These are phyloP conservation scores for Drosera capensis DNA, from an alignment of 148 eudicot species.

Conservation along the genomic window DNA sequence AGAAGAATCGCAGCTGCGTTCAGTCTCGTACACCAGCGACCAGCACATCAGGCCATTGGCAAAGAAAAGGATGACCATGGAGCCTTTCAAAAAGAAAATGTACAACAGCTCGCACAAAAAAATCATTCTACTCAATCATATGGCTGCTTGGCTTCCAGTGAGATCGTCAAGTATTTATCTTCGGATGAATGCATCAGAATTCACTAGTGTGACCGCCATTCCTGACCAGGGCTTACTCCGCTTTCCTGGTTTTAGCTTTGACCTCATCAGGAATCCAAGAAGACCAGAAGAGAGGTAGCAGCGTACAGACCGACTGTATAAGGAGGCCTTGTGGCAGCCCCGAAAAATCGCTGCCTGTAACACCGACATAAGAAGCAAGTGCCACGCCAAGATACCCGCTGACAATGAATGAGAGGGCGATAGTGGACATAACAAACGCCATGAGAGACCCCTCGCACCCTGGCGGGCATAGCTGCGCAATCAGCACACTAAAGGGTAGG, in stretches of 20 bases:
- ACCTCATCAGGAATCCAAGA: slow-evolving; percentile 41
- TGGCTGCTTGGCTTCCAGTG: too few relatives aligned
- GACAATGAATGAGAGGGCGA: slow-evolving; percentile 67
- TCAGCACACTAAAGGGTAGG: slow-evolving; percentile 58
- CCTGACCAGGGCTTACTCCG: slow-evolving; percentile 13
- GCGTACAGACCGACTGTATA: slow-evolving; percentile 57
- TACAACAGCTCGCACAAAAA: too few relatives aligned
- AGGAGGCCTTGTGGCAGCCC: slow-evolving; percentile 46
- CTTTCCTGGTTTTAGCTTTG: slow-evolving; percentile 26
- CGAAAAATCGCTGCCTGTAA: slow-evolving; percentile 55
- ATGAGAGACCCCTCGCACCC: slow-evolving; percentile 90
- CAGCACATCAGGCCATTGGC: too few relatives aligned
- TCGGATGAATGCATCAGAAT: too few relatives aligned
- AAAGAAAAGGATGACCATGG: too few relatives aligned
- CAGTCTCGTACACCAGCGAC: too few relatives aligned
- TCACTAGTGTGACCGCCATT: background rate
- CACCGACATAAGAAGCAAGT: slow-evolving; percentile 50
- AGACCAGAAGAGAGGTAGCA: slow-evolving; percentile 55
- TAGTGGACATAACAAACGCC: slow-evolving; percentile 82
- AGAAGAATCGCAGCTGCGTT: too few relatives aligned
- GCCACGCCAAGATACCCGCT: slow-evolving; percentile 85
- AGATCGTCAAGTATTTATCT: too few relatives aligned
- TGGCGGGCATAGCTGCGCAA: slow-evolving; percentile 77
- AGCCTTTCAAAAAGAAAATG: too few relatives aligned
- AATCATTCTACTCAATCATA: too few relatives aligned